Base-by-base conservation (phyloP, 345 rosid species). In the Linum trigynum region DNA sequence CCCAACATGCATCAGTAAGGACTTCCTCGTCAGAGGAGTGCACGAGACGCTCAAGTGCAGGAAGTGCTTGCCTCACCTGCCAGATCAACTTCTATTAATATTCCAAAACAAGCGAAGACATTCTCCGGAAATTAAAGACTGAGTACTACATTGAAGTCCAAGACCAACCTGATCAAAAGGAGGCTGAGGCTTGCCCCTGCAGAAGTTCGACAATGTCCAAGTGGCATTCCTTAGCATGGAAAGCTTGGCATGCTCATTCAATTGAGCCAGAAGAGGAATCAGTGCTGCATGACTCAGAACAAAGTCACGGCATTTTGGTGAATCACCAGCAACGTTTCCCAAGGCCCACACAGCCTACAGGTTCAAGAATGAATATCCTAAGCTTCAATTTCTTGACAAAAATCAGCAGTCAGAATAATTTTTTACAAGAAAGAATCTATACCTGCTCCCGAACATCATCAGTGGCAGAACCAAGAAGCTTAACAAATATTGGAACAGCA, bases 361-460 rank as follows among this genome's bases (percentile, higher is more conserved):
- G 42, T 60, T 39, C 50, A 40, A 32, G 38, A 38, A 53, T 57
- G 35, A 5, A 16, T 40, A 7, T 15, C 12, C 35, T 1, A 7
- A 39, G 55, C 9, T 62, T 5, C 35, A 7, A 5, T 43, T 41
- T 8, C 38, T 59, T 10, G 14, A 32, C 41, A 61, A 36, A 17
- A 5, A 10, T 10, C 35, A 55, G 35, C 10, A 38, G n/a, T 40
- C 39, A 57, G 14, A n/a, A 17, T 32, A 7, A 36, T 8, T 5
- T 23, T 14, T 43, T 10, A 57, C 32, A 60, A 23, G 23, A 39
- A 39, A 40, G 40, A 65, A 4, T 9, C 23, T 56, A 48, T 38
- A 65, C 77, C 77, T 74, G 77, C 62, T 69, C 77, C 48, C 77
- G 45, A 38, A 74, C 77, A 74, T 74, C 77, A 65, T 74, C 77